Evolutionary conservation across 164 flowering plant genomes (phyloP).

Genomic region (Amborella trichopoda): DNA sequence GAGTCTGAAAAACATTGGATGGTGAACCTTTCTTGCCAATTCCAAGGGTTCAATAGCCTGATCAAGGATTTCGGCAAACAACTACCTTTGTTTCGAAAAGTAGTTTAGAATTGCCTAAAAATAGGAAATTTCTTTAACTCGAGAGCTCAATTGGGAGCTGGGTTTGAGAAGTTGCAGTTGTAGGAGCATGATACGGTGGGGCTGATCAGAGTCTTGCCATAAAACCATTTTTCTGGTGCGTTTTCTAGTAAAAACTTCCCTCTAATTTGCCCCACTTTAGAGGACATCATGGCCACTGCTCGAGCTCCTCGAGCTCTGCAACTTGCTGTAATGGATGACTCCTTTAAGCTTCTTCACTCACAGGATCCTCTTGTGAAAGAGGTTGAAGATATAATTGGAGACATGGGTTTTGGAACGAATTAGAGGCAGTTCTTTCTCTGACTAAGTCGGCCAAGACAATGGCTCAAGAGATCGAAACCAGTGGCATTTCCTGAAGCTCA

Average conservation of each 20-base stretch:
- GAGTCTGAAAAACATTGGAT: constrained; percentile 18
- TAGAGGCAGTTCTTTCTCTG: constrained; percentile 63
- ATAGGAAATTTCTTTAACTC: too few relatives aligned
- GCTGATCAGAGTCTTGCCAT: too few relatives aligned
- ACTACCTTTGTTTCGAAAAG: constrained; percentile 15
- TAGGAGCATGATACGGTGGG: too few relatives aligned
- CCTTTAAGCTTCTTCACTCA: constrained; percentile 40
- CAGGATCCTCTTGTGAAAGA: constrained; percentile 66
- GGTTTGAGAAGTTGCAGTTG: too few relatives aligned
- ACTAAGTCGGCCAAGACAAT: constrained; percentile 53
- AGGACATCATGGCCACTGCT: constrained; percentile 49
- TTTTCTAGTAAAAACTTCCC: constrained; percentile 20
- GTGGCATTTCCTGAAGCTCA: too few relatives aligned
- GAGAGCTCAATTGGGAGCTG: too few relatives aligned
- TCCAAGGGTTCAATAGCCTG: constrained; percentile 8
- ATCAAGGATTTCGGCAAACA: constrained; percentile 15
- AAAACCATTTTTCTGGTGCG: too few relatives aligned
- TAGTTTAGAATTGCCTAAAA: too few relatives aligned
- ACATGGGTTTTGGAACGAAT: constrained; percentile 69
- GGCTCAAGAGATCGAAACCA: constrained; percentile 66
- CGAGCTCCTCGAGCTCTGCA: constrained; percentile 68
- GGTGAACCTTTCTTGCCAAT: constrained; percentile 21
- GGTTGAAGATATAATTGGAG: constrained; percentile 55
- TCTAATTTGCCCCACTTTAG: constrained; percentile 38
- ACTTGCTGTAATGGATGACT: constrained; percentile 49